Evolutionary conservation across 2,329 filamentous ascomycete genomes (phyloP), one percentile per base, ranked within the genome.

Genomic region (Cladosporium velox): DNA sequence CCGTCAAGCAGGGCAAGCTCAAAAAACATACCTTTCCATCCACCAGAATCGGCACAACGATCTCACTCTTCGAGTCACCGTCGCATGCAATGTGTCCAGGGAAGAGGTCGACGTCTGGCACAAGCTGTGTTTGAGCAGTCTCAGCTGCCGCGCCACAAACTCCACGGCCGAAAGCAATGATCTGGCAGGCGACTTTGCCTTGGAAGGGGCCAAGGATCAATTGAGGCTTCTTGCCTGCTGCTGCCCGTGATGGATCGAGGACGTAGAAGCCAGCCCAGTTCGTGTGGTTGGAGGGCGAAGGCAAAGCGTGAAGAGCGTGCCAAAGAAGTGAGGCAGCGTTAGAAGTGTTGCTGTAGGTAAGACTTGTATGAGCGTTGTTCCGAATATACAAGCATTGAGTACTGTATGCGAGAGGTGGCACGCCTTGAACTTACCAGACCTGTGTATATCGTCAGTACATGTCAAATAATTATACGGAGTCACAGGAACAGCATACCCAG

Each of bases 181-280:
- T 89, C 77, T 95, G 91, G 75, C 91, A 95, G 10, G 91, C 91
- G 58, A 84, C 71, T 74, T 92, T 91, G 69, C 91, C 91, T 71
- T 92, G 89, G 77, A 94, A 94, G 0, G 91, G 91, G 0, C 90
- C 91, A 1, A 94, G 86, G 70, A 93, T 90, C 55, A 94, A 85
- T 72, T 87, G 86, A 1, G 76, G 67, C 15, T 74, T 70, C 14
- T 74, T 70, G 35, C 24, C 34, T 2, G 47, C 14, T 35, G 44
- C 11, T 14, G 34, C 34, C 15, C 57, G 32, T 10, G 68, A 65
- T 5, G 82, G 80, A 74, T 92, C 87, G 52, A 89, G 78, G 15
- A 89, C 87, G 80, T 93, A 93, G 81, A 93, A 94, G 28, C 91
- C 90, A 55, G 90, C 88, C 91, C 91, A 95, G 78, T 95, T 94